Conservation (phyloP, 2,329 filamentous ascomycete genomes). For the Chaetomiaceae sp. region DNA sequence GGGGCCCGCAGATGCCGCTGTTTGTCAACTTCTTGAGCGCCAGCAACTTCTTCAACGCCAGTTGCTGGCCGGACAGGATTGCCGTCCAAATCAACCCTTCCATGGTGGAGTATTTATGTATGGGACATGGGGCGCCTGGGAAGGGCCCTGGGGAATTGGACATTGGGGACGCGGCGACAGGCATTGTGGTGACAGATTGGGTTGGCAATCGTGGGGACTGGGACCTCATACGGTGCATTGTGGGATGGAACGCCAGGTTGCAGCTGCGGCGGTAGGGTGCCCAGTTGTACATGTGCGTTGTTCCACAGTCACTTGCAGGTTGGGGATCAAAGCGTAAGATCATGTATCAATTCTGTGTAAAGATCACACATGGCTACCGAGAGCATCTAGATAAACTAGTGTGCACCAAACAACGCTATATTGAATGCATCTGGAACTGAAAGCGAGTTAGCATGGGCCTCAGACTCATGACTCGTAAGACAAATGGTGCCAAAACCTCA, state of each 20-base stretch:
- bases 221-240: constrained; percentile 81
- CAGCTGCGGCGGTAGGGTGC: constrained; percentile 42
- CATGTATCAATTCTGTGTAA: constrained; percentile 3
- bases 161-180: constrained; percentile 71
- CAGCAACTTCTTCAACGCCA: constrained; percentile 89
- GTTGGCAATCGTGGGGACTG: constrained; percentile 83
- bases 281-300: background rate
- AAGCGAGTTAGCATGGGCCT: constrained; percentile 18
- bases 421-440: background rate
- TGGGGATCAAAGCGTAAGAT: background rate
- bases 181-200: constrained; percentile 90
- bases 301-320: constrained; percentile 1
- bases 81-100: constrained; percentile 83
- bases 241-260: constrained; percentile 80
- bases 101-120: constrained; percentile 59
- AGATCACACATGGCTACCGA: background rate
- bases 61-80: constrained; percentile 91
- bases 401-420: background rate
- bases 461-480: constrained; percentile 1
- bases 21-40: constrained; percentile 89
- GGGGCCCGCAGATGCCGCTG: constrained; percentile 50
- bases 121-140: constrained; percentile 49
- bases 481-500: constrained; percentile 27
- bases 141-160: constrained; percentile 47
- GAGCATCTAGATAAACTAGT: background rate